Base-by-base conservation (phyloP, 164 flowering plant genomes). In the Pachysandra terminalis region DNA sequence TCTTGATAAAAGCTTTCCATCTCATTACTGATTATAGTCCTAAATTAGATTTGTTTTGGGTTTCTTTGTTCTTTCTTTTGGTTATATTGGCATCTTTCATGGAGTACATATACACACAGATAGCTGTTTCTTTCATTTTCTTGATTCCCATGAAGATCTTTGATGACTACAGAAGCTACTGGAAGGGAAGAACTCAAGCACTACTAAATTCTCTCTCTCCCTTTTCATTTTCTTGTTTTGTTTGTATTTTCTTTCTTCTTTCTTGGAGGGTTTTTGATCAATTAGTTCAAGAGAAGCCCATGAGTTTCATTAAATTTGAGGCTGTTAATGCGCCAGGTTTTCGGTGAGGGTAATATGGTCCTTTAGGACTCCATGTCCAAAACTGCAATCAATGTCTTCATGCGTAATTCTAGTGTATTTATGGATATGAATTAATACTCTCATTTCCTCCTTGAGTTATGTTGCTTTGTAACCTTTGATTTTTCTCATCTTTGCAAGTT, bases 251-350 rank as follows among this genome's bases (percentile, higher is more conserved):
- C 10, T 56, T 65, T 27, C 24, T 17, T 54, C 19, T 48, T 8
- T 49, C 9, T 16, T 8, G 23, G 25, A 51, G 58, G 59, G 64
- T 41, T 37, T 3, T 56, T 15, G 65, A 63, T n/a, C n/a, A n/a
- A 7, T 3, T 32, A 61, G 61, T 19, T 73, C 80, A 77, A 65
- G 76, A 65, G 84, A 78, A 80, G 68, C 67, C 70, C 83, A 83
- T 82, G 87, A 84, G 73, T 78, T 74, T 57, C 83, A 81, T 82
- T 71, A 75, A 79, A 7, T 62, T 53, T 45, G 70, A 35, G 67
- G 71, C 51, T 48, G 70, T 19, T 23, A 56, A 60, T 56, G 60
- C 23, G 26, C 27, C 68, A 40, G 61, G n/a, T 61, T 40, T 51
- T 53, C 25, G 49, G 55, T 28, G 25, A 59, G 45, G 65, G 48